These are phyloP conservation scores for Lumnitzera littorea DNA, from an alignment of 345 rosid species.

Conservation along the genomic window DNA sequence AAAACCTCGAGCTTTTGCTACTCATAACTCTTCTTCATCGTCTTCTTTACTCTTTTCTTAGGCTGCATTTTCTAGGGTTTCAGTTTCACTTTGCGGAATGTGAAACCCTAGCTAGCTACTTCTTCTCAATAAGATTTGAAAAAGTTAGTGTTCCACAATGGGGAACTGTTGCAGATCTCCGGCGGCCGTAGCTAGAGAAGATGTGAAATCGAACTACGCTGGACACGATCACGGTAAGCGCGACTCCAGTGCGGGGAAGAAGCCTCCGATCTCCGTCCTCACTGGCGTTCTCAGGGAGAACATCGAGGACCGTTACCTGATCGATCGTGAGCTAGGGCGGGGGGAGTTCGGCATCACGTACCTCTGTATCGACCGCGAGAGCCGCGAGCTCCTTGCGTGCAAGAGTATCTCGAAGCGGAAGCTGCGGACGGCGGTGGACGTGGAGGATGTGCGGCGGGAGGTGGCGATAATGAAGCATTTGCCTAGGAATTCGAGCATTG, in stretches of 20 bases:
- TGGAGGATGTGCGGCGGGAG: constrained; percentile 92
- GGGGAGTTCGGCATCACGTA: constrained; percentile 99
- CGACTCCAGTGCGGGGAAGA: constrained; percentile 43
- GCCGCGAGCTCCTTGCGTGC: constrained; percentile 84
- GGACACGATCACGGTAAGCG: constrained; percentile 65
- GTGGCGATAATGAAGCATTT: constrained; percentile 97
- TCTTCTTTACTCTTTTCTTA: no score
- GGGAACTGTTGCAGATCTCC: constrained; percentile 99
- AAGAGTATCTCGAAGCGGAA: constrained; percentile 97
- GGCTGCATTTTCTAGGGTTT: no score
- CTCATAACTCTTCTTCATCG: no score
- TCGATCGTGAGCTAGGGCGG: constrained; percentile 95
- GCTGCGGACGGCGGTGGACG: constrained; percentile 81
- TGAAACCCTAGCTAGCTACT: no score
- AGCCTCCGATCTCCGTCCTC: constrained; percentile 69
- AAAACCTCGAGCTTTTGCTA: no score
- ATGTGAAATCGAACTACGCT: constrained; percentile 77
- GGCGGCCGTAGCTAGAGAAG: constrained; percentile 94
- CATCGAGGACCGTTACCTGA: constrained; percentile 79
- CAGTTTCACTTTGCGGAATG: no score
- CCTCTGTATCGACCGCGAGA: constrained; percentile 74
- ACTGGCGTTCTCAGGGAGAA: constrained; percentile 73
- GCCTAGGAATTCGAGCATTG: constrained; percentile 83
- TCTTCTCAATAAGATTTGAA: no score
- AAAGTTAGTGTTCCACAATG: constrained; percentile 23